Conservation (phyloP, 1,284 basidiomycete species). For the Cystobasidium slooffiae region DNA sequence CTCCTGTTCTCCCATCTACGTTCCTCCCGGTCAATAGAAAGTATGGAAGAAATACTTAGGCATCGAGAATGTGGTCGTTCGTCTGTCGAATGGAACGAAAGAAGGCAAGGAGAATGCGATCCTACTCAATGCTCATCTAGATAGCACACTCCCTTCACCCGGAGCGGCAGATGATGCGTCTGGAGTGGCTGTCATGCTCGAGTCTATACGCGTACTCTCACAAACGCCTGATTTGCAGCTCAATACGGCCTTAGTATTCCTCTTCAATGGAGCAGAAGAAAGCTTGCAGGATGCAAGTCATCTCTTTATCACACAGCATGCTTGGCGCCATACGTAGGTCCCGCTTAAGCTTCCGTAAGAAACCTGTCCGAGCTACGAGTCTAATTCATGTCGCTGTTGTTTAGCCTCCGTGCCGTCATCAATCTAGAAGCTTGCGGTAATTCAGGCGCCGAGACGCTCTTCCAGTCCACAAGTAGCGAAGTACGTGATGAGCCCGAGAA, state of each 20-base stretch:
- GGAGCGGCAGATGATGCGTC: slow-evolving; percentile 72
- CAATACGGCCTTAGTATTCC: slow-evolving; percentile 79
- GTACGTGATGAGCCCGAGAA: slow-evolving; percentile 4
- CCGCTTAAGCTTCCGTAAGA: not conserved
- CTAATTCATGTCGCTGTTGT: slow-evolving; percentile 42
- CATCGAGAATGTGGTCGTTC: slow-evolving; percentile 85
- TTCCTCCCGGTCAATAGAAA: slow-evolving; percentile 70
- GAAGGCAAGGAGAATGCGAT: slow-evolving; percentile 76
- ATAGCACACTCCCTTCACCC: slow-evolving; percentile 68
- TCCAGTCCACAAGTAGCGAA: slow-evolving; percentile 91
- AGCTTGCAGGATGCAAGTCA: slow-evolving; percentile 94
- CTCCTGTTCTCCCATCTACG: slow-evolving; percentile 65
- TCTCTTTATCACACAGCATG: slow-evolving; percentile 85
- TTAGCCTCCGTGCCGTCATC: slow-evolving; percentile 80
- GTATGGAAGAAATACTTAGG: slow-evolving; percentile 88
- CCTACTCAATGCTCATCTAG: slow-evolving; percentile 87
- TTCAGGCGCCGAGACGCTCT: slow-evolving; percentile 84
- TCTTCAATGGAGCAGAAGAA: slow-evolving; percentile 96
- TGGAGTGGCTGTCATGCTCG: slow-evolving; percentile 88
- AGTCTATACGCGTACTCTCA: slow-evolving; percentile 78
- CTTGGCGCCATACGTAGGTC: slow-evolving; percentile 69
- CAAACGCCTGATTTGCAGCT: slow-evolving; percentile 75
- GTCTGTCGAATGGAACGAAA: slow-evolving; percentile 78
- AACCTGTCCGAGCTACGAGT: slow-evolving; percentile 23
- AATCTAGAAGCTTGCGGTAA: slow-evolving; percentile 94